phyloP scores from a whole-genome alignment of 2,329 filamentous ascomycete genomes.

The Aspergillus melleus region DNA sequence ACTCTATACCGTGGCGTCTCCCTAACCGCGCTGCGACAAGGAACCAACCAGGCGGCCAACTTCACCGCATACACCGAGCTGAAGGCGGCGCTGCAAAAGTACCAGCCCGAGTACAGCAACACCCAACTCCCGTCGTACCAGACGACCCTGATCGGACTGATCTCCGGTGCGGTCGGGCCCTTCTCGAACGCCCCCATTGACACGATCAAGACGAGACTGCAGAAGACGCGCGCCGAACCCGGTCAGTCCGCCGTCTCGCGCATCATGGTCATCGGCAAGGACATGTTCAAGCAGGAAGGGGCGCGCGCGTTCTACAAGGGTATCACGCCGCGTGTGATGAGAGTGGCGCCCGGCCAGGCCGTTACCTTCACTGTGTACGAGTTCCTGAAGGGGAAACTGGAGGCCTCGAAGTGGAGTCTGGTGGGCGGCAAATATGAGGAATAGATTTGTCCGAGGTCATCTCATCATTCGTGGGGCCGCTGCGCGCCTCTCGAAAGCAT shows the following conservation, averaged over 20 bases:
- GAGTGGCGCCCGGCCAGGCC: conserved; percentile 92
- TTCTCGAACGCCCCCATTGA: conserved; percentile 97
- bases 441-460: conserved; percentile 23
- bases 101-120: conserved; percentile 68
- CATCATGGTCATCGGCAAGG: conserved; percentile 73
- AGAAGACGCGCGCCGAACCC: conserved; percentile 80
- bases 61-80: conserved; percentile 97
- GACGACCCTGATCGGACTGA: conserved; percentile 85
- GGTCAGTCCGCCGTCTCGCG: conserved; percentile 78
- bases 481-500: conserved; percentile 23
- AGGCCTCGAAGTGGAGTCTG: conserved; percentile 62
- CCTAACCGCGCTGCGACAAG: conserved; percentile 89
- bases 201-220: conserved; percentile 95
- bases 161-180: conserved; percentile 92
- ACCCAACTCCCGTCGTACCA: conserved; percentile 78
- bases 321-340: conserved; percentile 96
- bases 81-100: conserved; percentile 72
- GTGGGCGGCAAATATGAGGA: conserved; percentile 68
- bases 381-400: conserved; percentile 70
- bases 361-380: conserved; percentile 77
- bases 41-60: conserved; percentile 96
- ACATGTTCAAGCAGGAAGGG: conserved; percentile 94
- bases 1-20: conserved; percentile 92
- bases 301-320: conserved; percentile 97
- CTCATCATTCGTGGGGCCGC: conserved; percentile 1